phyloP scores from a whole-genome alignment of 306 rosid genomes.

The Vigna reflexopilosa region DNA sequence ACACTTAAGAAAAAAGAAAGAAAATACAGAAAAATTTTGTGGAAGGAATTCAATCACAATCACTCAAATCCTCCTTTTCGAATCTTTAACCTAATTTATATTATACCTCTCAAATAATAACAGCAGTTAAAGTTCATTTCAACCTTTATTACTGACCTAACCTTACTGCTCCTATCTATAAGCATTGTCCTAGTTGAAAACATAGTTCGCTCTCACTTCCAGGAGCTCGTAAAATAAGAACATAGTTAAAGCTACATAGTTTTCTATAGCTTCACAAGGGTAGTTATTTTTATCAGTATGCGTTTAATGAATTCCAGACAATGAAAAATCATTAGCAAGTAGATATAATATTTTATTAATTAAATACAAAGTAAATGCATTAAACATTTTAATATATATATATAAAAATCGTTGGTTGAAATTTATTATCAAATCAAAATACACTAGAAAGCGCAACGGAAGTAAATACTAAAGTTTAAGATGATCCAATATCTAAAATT shows the following conservation, averaged over 20 bases:
- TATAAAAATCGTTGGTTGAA: not conserved
- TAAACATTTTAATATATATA: not conserved
- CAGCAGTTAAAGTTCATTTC: too few species aligned
- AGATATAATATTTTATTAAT: not conserved
- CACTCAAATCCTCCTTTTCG: too few species aligned
- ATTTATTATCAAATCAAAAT: not conserved
- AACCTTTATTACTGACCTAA: too few species aligned
- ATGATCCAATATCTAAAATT: too few species aligned
- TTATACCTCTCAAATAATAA: too few species aligned
- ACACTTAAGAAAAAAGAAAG: not conserved
- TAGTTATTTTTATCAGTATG: not conserved
- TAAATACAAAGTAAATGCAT: constrained; percentile 7
- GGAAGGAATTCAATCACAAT: too few species aligned
- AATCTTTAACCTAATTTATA: too few species aligned
- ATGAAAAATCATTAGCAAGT: not conserved
- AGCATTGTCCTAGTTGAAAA: not conserved
- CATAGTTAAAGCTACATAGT: not conserved
- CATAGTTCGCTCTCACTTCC: constrained; percentile 2
- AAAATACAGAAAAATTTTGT: not conserved
- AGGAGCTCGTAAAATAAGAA: not conserved
- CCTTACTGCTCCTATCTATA: too few species aligned
- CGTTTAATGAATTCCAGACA: not conserved
- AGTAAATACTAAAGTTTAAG: not conserved
- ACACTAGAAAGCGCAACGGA: not conserved
- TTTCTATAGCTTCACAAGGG: not conserved